Evolutionary conservation across 2,329 filamentous ascomycete species (phyloP).

Genomic region (Hymenoscyphus fraxineus): DNA sequence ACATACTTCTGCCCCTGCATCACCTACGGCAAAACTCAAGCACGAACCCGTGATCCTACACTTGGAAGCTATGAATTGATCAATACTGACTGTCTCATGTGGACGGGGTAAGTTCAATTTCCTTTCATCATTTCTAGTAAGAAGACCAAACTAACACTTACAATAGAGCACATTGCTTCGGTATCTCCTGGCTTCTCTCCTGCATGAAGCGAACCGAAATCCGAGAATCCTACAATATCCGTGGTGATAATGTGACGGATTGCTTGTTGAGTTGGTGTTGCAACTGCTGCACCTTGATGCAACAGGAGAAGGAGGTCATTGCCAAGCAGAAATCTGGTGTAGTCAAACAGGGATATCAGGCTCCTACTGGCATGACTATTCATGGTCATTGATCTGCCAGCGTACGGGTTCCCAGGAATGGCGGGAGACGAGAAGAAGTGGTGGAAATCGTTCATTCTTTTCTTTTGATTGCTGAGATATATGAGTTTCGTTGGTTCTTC

Average conservation of each 20-base stretch:
- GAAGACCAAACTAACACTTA: background rate
- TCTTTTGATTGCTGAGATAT: background rate
- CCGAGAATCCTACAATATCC: slow-evolving; percentile 25
- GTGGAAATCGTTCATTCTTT: background rate
- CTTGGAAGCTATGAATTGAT: slow-evolving; percentile 25
- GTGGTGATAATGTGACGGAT: slow-evolving; percentile 36
- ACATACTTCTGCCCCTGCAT: slow-evolving; percentile 30
- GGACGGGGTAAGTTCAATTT: slow-evolving; percentile 17
- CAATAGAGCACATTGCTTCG: slow-evolving; percentile 7
- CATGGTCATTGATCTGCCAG: background rate
- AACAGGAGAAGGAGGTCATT: slow-evolving; percentile 30
- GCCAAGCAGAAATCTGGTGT: slow-evolving; percentile 13
- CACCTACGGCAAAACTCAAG: slow-evolving; percentile 29
- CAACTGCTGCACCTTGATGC: slow-evolving; percentile 29
- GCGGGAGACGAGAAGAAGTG: background rate
- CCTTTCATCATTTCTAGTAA: background rate
- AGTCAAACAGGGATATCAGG: slow-evolving; percentile 15
- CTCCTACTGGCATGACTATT: slow-evolving; percentile 9
- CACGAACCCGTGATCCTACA: slow-evolving; percentile 26
- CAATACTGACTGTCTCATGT: slow-evolving; percentile 27
- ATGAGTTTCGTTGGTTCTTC: background rate
- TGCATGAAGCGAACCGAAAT: slow-evolving; percentile 25
- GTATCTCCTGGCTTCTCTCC: slow-evolving; percentile 13
- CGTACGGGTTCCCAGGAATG: background rate
- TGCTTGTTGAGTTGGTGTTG: slow-evolving; percentile 38